phyloP scores from a whole-genome alignment of 257 asterid genomes.

The Coffea eugenioides region DNA sequence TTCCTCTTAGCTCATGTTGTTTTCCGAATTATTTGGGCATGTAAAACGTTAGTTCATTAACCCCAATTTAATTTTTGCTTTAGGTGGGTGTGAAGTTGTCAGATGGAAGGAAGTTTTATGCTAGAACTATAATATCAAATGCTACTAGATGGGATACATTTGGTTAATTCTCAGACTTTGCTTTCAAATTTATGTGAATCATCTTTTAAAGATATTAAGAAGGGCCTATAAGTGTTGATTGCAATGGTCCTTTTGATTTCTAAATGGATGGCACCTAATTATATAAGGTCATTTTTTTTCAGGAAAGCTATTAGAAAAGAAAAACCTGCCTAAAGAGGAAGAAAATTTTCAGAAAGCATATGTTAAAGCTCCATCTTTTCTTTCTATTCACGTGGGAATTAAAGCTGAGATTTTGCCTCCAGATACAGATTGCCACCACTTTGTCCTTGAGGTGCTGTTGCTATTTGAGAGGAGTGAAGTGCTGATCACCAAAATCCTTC shows the following conservation, averaged over 20 bases:
- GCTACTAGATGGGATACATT: constrained; percentile 99
- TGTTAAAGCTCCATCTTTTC: constrained; percentile 96
- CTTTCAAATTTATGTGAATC: constrained; percentile 5
- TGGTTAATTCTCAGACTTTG: constrained; percentile 48
- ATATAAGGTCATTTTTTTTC: constrained; percentile 14
- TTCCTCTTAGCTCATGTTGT: constrained; percentile 4
- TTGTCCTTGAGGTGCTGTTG: constrained; percentile 69
- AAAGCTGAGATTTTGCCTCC: constrained; percentile 87
- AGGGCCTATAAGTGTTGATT: background rate
- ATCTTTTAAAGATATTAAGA: background rate
- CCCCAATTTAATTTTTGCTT: constrained; percentile 16
- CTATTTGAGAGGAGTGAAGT: constrained; percentile 12
- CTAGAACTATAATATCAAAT: constrained; percentile 84
- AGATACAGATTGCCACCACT: constrained; percentile 94
- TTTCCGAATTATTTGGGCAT: constrained; percentile 15
- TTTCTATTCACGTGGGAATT: constrained; percentile 92
- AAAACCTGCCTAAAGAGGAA: constrained; percentile 85
- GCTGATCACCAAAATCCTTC: background rate
- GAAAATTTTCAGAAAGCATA: constrained; percentile 81
- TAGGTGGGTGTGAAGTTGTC: constrained; percentile 95
- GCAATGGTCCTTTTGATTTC: constrained; percentile 3
- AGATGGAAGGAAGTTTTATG: constrained; percentile 73
- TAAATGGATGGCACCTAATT: constrained; percentile 2
- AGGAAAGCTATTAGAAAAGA: constrained; percentile 82
- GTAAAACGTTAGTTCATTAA: constrained; percentile 14